A percentile compares a stretch with the other conserved stretches of the same genome.
Conservation (phyloP, 192 early-diverging fungal species). For the Piromyces finnis region DNA sequence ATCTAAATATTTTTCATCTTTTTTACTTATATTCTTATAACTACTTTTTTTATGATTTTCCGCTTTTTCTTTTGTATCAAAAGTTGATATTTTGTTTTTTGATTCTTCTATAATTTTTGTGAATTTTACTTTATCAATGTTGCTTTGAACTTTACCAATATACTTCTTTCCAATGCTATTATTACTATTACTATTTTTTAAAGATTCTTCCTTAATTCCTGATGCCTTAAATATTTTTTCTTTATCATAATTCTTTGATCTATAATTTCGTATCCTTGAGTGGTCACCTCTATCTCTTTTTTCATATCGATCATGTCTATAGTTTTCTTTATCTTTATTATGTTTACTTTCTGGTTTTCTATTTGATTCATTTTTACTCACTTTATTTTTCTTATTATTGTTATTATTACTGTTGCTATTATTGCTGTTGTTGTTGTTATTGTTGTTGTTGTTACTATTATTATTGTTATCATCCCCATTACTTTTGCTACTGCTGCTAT, state of each 20-base stretch:
- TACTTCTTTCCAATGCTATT: background rate
- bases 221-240: background rate
- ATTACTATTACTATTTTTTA: background rate
- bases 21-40: background rate
- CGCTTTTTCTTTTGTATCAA: background rate
- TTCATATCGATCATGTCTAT: background rate
- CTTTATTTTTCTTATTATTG: background rate
- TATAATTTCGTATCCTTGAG: background rate
- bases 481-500: background rate
- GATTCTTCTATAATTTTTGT: background rate
- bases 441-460: background rate
- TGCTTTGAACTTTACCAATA: background rate
- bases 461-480: background rate
- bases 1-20: background rate
- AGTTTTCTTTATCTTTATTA: background rate
- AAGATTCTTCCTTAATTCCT: background rate
- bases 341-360: background rate
- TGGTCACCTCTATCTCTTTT: background rate
- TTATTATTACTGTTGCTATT: background rate
- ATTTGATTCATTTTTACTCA: background rate
- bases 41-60: background rate
- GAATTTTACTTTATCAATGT: background rate
- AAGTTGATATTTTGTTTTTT: background rate
- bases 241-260: background rate
- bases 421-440: background rate